Conservation (phyloP, 495 filamentous ascomycete species). For the Aeminium ludgeri region DNA sequence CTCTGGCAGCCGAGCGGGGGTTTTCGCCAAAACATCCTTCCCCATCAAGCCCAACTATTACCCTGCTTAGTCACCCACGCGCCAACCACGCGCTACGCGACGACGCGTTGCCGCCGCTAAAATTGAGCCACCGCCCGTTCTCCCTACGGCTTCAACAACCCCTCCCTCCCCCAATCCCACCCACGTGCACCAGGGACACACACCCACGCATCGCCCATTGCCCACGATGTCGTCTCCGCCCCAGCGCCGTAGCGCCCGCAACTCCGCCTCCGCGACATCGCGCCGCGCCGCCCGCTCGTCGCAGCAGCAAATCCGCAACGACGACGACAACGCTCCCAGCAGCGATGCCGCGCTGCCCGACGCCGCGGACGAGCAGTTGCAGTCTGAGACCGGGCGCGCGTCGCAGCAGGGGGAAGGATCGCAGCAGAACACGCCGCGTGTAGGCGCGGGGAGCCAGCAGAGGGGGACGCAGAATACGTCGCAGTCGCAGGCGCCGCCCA, state of each 20-base stretch:
- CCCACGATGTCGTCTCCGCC: conserved; percentile 15
- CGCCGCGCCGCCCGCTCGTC: conserved; percentile 35
- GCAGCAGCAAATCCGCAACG: no score
- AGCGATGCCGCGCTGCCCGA: conserved; percentile 32
- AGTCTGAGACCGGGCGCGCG: conserved; percentile 28
- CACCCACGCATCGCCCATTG: neutral
- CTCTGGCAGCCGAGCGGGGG: no score
- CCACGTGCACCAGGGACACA: no score
- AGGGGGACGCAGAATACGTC: conserved; percentile 10
- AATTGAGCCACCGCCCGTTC: no score
- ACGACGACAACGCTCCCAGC: conserved; percentile 26
- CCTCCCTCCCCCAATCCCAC: no score
- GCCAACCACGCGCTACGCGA: no score
- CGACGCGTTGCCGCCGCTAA: no score
- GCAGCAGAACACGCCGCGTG: conserved; percentile 10
- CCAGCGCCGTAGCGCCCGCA: conserved; percentile 27
- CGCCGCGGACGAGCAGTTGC: conserved; percentile 30
- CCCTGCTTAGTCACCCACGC: no score
- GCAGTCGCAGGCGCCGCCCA: conserved; percentile 22
- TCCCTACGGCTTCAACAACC: no score
- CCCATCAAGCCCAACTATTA: no score
- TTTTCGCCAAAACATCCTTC: no score
- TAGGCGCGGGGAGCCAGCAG: conserved; percentile 3
- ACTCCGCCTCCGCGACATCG: conserved; percentile 40
- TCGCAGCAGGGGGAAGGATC: conserved; percentile 17